Evolutionary conservation across 2,329 filamentous ascomycete genomes (phyloP).

Genomic region (Penicillium italicum): DNA sequence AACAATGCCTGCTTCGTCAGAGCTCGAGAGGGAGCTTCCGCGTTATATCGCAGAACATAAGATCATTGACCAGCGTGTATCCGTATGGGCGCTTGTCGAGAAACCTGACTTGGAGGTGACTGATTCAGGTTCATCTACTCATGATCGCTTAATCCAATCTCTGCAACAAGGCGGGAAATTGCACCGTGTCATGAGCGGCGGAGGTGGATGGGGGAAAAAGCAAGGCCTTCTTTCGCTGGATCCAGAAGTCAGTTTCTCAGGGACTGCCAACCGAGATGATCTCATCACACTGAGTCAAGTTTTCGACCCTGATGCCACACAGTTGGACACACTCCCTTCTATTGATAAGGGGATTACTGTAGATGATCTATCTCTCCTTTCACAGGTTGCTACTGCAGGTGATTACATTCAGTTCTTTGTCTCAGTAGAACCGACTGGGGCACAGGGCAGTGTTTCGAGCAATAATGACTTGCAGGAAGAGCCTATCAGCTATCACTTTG

Average conservation of each 20-base stretch:
- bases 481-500: conserved; percentile 30
- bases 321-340: conserved; percentile 17
- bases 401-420: conserved; percentile 44
- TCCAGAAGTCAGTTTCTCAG: conserved; percentile 36
- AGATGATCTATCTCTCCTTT: conserved; percentile 38
- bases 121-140: conserved; percentile 10
- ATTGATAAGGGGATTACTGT: conserved; percentile 23
- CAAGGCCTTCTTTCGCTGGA: conserved; percentile 43
- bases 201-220: conserved; percentile 47
- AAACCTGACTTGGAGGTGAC: conserved; percentile 18
- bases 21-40: conserved; percentile 42
- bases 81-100: conserved; percentile 43
- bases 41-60: conserved; percentile 39
- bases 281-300: conserved; percentile 25
- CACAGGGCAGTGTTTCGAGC: neutral
- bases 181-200: conserved; percentile 44
- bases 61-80: conserved; percentile 37
- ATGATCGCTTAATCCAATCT: conserved; percentile 24
- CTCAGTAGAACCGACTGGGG: conserved; percentile 24
- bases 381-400: conserved; percentile 37
- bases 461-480: neutral
- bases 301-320: conserved; percentile 15
- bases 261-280: conserved; percentile 11
- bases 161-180: conserved; percentile 37
- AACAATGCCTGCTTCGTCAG: conserved; percentile 40